Base-by-base conservation (phyloP, 2,329 filamentous ascomycete species). In the Diplocarpon rosae region DNA sequence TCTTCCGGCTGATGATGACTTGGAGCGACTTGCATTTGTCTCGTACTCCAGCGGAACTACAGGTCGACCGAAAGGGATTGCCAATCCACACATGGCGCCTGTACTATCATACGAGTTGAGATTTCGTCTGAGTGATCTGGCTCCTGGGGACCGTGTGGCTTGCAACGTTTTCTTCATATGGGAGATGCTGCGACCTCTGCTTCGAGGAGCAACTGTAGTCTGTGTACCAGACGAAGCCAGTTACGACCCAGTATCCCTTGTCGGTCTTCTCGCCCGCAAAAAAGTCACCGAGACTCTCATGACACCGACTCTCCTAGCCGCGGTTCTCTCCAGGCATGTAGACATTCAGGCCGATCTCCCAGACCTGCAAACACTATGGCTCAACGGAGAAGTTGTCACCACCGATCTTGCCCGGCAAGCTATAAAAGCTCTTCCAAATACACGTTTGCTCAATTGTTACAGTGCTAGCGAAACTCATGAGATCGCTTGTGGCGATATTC, bases 101-200 rank as follows among this genome's bases (percentile, higher is more conserved):
- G 79, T 89, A 1, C 71, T 75, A 24, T 89, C 84, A 6, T 89
- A 89, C 59, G 69, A 85, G 54, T 63, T 86, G 51, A 70, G 85
- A 61, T 89, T 89, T 57, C 69, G 66, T 9, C 62, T 89, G 39
- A 82, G 78, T 52, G 80, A 89, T 59, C 67, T 86, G 2, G 64
- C 72, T 14, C 80, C 79, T 0, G 83, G 83, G 13, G 85, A 88
- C 54, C 75, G 85, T 6, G 83, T 89, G 10, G 85, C 85, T n/a
- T 89, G 84, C 66, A 90, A 89, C 67, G 85, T 89, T 47, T 90
- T 89, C 63, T 90, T 90, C 59, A 72, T 89, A 37, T 90, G 85
- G 85, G 85, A 90, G 61, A 88, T 89, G 45, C 63, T 90, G 43
- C 80, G 85, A 5, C 85, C 85, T 8, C 68, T 90, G 36, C 61